Evolutionary conservation across 2,329 filamentous ascomycete genomes (phyloP), one percentile per base, ranked within the genome.

Genomic region (Monosporascus ibericus): DNA sequence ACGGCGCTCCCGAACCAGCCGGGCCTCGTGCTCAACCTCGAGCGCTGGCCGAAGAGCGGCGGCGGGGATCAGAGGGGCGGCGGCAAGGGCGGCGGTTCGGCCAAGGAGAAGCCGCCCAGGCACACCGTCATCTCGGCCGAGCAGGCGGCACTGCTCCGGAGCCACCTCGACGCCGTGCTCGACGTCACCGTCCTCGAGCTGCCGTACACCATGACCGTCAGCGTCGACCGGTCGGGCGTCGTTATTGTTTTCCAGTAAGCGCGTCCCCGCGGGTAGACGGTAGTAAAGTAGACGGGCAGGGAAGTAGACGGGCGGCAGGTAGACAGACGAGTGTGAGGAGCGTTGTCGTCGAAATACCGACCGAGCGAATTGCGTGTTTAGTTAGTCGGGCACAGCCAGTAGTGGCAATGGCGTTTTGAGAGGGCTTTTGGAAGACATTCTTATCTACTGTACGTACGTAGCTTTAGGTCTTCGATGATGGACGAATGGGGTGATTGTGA

Each of bases 181-280:
- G 92, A 97, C 71, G 85, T 96, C 60, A 87, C 87, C n/a, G 73
- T 97, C 64, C 70, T 99, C 60, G 90, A 96, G 73, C 78, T 82
- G 58, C 94, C 94, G 24, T 96, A 95, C 69, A 88, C 87, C 5
- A 96, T 97, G 90, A 87, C 92, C 36, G 78, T 97, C 48, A 95
- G 88, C 59, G 92, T 88, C 50, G 94, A 99, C 75, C 79, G 92
- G 61, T 88, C 86, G 39, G 94, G 94, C 0, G 86, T 92, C 67
- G 84, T 97, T 46, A 95, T 94, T 76, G 85, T 96, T 50, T 95
- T 86, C 47, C 65, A 68, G 56, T 68, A 14, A 46, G 7, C 20
- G 22, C 3, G 40, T 15, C n/a, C 9, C n/a, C 9, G 40, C n/a
- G 40, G 22, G 20, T 44, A 17, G 38, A 5, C 17, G 38, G 37